Base-by-base conservation (phyloP, 192 early-diverging fungal genomes). In the Coemansia javaensis region DNA sequence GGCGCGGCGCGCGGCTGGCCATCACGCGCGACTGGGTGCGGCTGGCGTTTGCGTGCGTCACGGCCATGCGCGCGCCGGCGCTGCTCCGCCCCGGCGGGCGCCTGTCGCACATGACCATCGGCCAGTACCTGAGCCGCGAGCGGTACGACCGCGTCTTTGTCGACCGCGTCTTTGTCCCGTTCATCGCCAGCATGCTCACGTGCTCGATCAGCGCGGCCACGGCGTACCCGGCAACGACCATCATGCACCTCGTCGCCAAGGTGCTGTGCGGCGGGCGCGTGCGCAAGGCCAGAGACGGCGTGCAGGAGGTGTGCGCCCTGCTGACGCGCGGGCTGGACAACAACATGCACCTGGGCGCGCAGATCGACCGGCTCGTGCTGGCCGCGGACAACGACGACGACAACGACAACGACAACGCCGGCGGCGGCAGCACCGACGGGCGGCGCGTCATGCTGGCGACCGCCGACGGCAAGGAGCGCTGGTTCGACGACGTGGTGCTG, bases 101-200 rank as follows among this genome's bases (percentile, higher is more conserved):
- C 20, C 25, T 75, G 59, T 55, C 25, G 6, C 11, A 38, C 4
- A 20, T 40, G 22, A 50, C 59, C 15, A 63, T 67, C 21, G 59
- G 53, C 17, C 32, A 58, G 56, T 75, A 75, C 27, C 44, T 75
- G 14, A 25, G 1, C 2, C 22, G 13, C 4, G 44, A 63, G 38
- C 33, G 21, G 7, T 75, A 67, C 34, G 21, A 36, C 9, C 15
- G 11, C 0, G 44, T 34, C 16, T 75, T 67, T 50, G 32, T 30
- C 7, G 32, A 40, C 13, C 47, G 35, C 10, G 65, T 68, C 40
- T 48, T 75, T 24, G 22, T 67, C 7, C 72, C 72, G 17, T 68
- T 75, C 27, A 44, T 75, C 23, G 64, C 60, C 35, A 63, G 65
- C 30, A 22, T 75, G 36, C 44, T 63, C 2, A 75, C 72, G 5